Percentiles rank a stretch among this genome's conserved stretches.
phyloP scores from a whole-genome alignment of 108 stramenopile species.

The Nitzschia inconspicua region DNA sequence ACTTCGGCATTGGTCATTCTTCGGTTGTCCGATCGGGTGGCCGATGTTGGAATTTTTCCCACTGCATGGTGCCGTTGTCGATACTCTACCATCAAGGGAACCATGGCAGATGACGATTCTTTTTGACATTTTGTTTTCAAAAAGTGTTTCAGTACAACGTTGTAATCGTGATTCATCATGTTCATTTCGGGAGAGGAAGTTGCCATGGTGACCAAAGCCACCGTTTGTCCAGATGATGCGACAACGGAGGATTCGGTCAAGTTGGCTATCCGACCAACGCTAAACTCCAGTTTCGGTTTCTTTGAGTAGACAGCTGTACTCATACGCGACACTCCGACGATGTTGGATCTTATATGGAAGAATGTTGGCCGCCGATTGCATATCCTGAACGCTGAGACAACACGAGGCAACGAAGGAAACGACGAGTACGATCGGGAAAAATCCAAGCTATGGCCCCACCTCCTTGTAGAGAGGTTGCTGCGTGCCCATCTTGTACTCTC shows the following conservation, averaged over 20 bases:
- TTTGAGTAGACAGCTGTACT: too few relatives aligned
- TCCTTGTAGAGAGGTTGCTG: not conserved
- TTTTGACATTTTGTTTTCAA: not conserved
- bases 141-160: not conserved
- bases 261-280: slow-evolving; percentile 21
- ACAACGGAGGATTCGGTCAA: slow-evolving; percentile 34
- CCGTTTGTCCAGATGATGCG: slow-evolving; percentile 28
- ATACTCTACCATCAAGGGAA: slow-evolving; percentile 58
- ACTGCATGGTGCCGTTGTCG: slow-evolving; percentile 61
- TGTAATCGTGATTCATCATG: not conserved
- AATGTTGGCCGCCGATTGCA: too few relatives aligned
- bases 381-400: too few relatives aligned
- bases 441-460: not conserved
- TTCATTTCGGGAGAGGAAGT: not conserved
- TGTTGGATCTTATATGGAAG: too few relatives aligned
- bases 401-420: not conserved
- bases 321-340: too few relatives aligned
- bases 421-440: slow-evolving; percentile 5
- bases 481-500: not conserved
- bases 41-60: slow-evolving; percentile 54
- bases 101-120: not conserved
- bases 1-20: slow-evolving; percentile 54
- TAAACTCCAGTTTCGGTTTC: too few relatives aligned
- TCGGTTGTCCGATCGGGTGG: slow-evolving; percentile 44
- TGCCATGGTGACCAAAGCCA: slow-evolving; percentile 28